phyloP scores from a whole-genome alignment of 805 yeast genomes.

The Helenozyma rhizophorensis region DNA sequence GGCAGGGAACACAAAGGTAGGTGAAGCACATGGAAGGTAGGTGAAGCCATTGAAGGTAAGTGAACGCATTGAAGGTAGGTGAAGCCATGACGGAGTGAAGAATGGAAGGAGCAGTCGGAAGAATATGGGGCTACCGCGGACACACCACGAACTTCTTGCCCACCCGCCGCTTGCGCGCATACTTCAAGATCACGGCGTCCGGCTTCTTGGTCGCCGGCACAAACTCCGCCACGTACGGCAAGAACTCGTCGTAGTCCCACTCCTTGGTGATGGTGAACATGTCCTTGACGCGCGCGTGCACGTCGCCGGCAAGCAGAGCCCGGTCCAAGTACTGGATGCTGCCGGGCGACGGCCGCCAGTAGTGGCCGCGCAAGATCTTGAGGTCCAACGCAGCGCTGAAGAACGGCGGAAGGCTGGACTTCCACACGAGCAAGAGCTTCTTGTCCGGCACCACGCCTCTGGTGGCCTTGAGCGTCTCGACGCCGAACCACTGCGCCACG shows the following conservation, averaged over 20 bases:
- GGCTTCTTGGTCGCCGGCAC: slow-evolving; percentile 35
- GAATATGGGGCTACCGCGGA: slow-evolving; percentile 9
- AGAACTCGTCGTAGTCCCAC: slow-evolving; percentile 40
- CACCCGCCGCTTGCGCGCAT: slow-evolving; percentile 30
- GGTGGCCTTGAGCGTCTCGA: slow-evolving; percentile 36
- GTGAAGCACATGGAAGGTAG: not conserved
- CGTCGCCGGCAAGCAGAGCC: slow-evolving; percentile 39
- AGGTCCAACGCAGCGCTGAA: slow-evolving; percentile 58
- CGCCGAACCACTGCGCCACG: slow-evolving; percentile 63
- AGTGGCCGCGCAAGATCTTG: slow-evolving; percentile 51
- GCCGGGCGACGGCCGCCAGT: slow-evolving; percentile 41
- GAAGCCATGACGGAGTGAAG: not conserved
- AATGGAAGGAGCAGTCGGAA: not conserved
- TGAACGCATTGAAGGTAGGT: not conserved
- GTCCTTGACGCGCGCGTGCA: slow-evolving; percentile 24
- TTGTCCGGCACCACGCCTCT: slow-evolving; percentile 21
- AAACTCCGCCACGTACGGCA: slow-evolving; percentile 28
- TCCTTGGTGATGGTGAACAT: slow-evolving; percentile 26
- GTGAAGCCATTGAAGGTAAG: too few relatives aligned
- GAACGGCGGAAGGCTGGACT: slow-evolving; percentile 57
- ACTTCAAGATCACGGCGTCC: slow-evolving; percentile 35
- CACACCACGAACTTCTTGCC: slow-evolving; percentile 31
- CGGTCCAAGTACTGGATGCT: slow-evolving; percentile 52
- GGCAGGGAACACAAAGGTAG: too few relatives aligned
- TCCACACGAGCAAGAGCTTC: slow-evolving; percentile 63